These are phyloP conservation scores for Saposhnikovia divaricata DNA, from an alignment of 129 eudicot species.

Conservation along the genomic window DNA sequence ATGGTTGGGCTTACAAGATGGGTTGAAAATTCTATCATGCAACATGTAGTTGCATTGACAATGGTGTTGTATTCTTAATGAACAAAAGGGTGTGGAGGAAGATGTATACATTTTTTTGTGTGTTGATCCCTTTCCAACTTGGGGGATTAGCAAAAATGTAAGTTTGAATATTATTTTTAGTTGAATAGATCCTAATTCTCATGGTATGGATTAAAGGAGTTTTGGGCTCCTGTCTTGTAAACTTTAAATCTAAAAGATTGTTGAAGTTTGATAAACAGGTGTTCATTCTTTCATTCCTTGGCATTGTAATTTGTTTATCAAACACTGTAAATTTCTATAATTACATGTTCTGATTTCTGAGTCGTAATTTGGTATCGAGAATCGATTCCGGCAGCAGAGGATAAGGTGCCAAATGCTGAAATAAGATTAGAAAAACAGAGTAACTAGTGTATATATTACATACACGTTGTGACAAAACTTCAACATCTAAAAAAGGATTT, in stretches of 20 bases:
- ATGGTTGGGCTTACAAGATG: conserved; percentile 89
- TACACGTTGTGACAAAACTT: background rate
- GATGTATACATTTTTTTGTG: background rate
- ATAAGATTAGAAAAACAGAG: background rate
- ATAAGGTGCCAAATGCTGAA: background rate
- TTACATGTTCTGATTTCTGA: background rate
- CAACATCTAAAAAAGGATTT: background rate
- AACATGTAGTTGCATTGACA: background rate
- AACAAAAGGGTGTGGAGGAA: background rate
- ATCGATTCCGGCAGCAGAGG: background rate
- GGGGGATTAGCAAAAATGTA: background rate
- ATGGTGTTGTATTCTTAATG: background rate
- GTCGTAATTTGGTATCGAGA: background rate
- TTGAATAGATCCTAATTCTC: background rate
- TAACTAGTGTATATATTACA: background rate
- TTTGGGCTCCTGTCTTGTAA: background rate
- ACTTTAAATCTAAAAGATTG: background rate
- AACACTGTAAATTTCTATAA: background rate
- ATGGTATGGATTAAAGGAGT: background rate
- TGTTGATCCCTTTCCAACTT: background rate
- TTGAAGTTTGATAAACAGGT: background rate
- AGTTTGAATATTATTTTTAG: background rate
- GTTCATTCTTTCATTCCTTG: no score
- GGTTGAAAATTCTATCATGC: conserved; percentile 19
- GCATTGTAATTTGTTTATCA: background rate